A percentile compares a stretch with the other conserved stretches of the same genome.
These are phyloP conservation scores for Phytophthora sp. DNA, from an alignment of 352 stramenopile genomes.

Conservation along the genomic window DNA sequence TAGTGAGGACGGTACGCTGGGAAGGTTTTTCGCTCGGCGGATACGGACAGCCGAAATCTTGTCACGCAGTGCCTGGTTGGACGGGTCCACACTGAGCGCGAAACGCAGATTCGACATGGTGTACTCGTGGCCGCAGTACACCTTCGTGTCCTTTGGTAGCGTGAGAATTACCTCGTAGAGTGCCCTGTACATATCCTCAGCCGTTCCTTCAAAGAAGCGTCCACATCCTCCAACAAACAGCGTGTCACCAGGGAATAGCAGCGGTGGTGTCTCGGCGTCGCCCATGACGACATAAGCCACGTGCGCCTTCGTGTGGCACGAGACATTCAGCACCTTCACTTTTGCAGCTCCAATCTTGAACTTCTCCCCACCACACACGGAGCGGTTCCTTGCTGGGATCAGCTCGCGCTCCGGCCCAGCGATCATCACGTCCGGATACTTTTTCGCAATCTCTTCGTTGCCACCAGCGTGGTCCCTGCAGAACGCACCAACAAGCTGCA, in stretches of 20 bases:
- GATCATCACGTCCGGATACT: conserved; percentile 74
- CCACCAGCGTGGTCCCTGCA: conserved; percentile 81
- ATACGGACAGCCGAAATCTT: conserved; percentile 88
- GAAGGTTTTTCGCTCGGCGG: conserved; percentile 81
- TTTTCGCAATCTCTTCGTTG: conserved; percentile 69
- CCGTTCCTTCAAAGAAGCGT: conserved; percentile 90
- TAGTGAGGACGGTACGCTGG: conserved; percentile 92
- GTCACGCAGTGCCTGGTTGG: conserved; percentile 85
- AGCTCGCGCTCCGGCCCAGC: conserved; percentile 73
- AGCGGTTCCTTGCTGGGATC: conserved; percentile 74
- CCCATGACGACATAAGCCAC: conserved; percentile 89
- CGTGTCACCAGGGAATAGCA: conserved; percentile 90
- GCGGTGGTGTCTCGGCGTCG: conserved; percentile 69
- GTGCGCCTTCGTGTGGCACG: conserved; percentile 86
- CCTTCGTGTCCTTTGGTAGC: conserved; percentile 84
- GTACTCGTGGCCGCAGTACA: conserved; percentile 94
- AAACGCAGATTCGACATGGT: conserved; percentile 94
- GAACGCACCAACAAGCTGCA: neutral
- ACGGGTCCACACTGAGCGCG: conserved; percentile 92
- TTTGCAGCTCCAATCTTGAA: conserved; percentile 80
- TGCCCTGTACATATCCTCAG: conserved; percentile 89
- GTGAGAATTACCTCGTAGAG: conserved; percentile 89
- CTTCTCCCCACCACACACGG: conserved; percentile 79
- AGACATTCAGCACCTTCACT: conserved; percentile 78
- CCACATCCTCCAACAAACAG: conserved; percentile 88